phyloP scores from a whole-genome alignment of 176 grass and related monocot species.

The Lolium perenne region DNA sequence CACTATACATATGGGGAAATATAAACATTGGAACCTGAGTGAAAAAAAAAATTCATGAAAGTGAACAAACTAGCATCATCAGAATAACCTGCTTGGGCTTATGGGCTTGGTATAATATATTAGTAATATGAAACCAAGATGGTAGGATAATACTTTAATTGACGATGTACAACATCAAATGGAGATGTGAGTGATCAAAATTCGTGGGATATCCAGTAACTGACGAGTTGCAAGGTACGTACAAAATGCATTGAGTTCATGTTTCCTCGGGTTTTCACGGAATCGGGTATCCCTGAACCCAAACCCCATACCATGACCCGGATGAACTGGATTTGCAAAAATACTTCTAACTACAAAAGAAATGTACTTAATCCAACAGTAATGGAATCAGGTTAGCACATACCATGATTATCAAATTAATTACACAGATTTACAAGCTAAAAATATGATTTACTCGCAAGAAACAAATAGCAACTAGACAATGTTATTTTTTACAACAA shows the following conservation, averaged over 20 bases:
- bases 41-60: not conserved
- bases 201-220: constrained; percentile 20
- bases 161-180: constrained; percentile 49
- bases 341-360: constrained; percentile 56
- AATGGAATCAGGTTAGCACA: not conserved
- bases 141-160: not conserved
- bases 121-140: not conserved
- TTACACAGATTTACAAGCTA: not conserved
- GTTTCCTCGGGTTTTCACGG: constrained; percentile 32
- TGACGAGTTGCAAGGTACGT: constrained; percentile 42
- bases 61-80: constrained; percentile 4
- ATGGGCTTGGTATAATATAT: not conserved
- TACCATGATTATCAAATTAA: not conserved
- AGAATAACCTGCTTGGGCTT: not conserved
- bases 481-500: not conserved
- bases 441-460: not conserved
- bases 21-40: constrained; percentile 21
- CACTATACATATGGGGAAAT: constrained; percentile 19
- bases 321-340: constrained; percentile 20
- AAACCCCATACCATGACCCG: not conserved
- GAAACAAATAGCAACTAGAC: not conserved
- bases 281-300: not conserved
- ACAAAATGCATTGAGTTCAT: constrained; percentile 43
- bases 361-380: constrained; percentile 37
- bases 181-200: constrained; percentile 34